phyloP scores from a whole-genome alignment of 805 yeast species.

The Metschnikowia bowlesiae region DNA sequence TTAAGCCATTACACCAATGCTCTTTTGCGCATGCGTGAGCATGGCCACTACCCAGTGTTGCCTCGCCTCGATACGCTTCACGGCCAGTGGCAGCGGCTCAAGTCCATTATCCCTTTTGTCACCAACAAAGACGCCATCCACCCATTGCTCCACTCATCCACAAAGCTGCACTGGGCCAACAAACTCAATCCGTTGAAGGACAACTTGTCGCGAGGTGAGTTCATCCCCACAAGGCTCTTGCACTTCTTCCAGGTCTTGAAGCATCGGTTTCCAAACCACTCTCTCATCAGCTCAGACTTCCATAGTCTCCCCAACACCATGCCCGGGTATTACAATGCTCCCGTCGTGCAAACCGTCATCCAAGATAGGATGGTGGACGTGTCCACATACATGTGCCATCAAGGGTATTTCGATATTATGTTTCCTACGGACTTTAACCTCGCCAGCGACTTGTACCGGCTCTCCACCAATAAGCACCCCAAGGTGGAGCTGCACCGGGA shows the following conservation, averaged over 20 bases:
- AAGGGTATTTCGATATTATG: conserved; percentile 83
- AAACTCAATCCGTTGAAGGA: conserved; percentile 62
- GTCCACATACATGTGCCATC: conserved; percentile 74
- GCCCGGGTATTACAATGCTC: conserved; percentile 58
- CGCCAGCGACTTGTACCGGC: conserved; percentile 56
- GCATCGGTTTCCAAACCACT: conserved; percentile 69
- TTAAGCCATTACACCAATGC: conserved; percentile 53
- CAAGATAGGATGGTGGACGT: conserved; percentile 64
- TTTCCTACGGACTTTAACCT: conserved; percentile 75
- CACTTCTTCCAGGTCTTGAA: conserved; percentile 61
- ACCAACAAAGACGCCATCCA: conserved; percentile 39
- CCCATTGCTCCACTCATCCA: conserved; percentile 54
- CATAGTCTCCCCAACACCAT: conserved; percentile 42
- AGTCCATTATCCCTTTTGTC: conserved; percentile 27
- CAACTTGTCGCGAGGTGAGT: conserved; percentile 66
- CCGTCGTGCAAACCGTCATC: conserved; percentile 76
- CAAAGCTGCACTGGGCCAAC: conserved; percentile 42
- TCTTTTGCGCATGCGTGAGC: conserved; percentile 53
- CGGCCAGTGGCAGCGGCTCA: conserved; percentile 24
- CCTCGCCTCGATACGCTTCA: conserved; percentile 18
- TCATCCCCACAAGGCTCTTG: conserved; percentile 71
- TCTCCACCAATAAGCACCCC: conserved; percentile 58
- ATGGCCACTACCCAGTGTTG: conserved; percentile 37
- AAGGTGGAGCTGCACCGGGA: conserved; percentile 55
- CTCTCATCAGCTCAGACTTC: conserved; percentile 71